phyloP scores from a whole-genome alignment of 2,329 filamentous ascomycete genomes.

The Apiospora sp. region DNA sequence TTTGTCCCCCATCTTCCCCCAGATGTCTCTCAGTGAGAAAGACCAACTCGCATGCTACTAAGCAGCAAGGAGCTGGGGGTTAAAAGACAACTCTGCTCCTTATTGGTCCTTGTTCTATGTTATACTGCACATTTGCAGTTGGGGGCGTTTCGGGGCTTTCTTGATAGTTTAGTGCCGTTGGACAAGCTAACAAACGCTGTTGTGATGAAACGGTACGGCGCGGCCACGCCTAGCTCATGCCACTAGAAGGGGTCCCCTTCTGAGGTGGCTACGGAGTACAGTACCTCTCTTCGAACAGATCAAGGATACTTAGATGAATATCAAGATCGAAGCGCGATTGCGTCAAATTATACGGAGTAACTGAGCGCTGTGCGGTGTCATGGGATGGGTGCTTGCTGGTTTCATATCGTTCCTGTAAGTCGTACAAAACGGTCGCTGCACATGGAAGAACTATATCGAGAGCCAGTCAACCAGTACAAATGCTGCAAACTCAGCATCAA shows the following conservation, averaged over 20 bases:
- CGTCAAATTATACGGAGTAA: not conserved
- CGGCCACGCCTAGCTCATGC: constrained; percentile 1
- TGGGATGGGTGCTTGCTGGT: not conserved
- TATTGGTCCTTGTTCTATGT: not conserved
- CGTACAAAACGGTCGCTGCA: not conserved
- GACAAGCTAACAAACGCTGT: not conserved
- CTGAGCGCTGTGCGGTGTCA: not conserved
- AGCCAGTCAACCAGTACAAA: not conserved
- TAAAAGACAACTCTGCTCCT: not conserved
- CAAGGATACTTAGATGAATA: not conserved
- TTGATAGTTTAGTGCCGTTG: not conserved
- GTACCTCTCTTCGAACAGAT: not conserved
- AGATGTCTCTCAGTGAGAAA: not conserved
- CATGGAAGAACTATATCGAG: not conserved
- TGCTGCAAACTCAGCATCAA: not conserved
- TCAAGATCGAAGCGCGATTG: not conserved
- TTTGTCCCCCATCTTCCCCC: not conserved
- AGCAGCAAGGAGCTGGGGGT: not conserved
- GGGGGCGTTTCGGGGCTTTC: not conserved
- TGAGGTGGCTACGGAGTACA: not conserved
- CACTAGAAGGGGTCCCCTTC: not conserved
- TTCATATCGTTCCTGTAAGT: not conserved
- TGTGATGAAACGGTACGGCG: not conserved
- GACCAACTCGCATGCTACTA: not conserved
- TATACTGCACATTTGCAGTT: not conserved